Evolutionary conservation across 1,284 basidiomycete genomes (phyloP).

Genomic region (Moniliophthora roreri): DNA sequence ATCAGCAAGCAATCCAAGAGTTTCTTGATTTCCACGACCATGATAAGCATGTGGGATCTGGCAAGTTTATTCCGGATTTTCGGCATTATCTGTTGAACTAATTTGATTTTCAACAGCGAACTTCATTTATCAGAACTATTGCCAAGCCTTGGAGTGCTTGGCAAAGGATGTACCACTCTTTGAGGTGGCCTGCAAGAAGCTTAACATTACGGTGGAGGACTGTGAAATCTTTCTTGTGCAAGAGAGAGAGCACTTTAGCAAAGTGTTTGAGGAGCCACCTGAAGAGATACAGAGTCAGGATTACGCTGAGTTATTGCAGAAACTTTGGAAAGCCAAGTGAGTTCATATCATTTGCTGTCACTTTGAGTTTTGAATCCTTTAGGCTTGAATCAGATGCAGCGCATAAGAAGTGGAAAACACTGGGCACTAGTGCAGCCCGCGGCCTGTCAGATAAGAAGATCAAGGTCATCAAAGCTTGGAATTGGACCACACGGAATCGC

Average conservation of each 20-base stretch:
- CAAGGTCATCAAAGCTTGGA: too few species aligned
- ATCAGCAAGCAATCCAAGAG: slow-evolving; percentile 22
- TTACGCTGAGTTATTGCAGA: slow-evolving; percentile 20
- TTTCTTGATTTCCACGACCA: slow-evolving; percentile 19
- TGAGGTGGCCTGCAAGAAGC: not conserved
- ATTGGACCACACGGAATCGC: too few species aligned
- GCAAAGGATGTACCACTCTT: slow-evolving; percentile 5
- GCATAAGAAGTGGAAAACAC: too few species aligned
- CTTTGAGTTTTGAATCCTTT: not conserved
- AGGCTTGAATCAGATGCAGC: too few species aligned
- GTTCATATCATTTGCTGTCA: slow-evolving; percentile 5
- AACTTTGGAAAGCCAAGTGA: slow-evolving; percentile 12
- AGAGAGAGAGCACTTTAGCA: slow-evolving; percentile 20
- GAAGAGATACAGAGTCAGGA: slow-evolving; percentile 8
- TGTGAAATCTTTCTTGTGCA: slow-evolving; percentile 20
- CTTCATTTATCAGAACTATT: slow-evolving; percentile 17
- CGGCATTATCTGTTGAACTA: not conserved
- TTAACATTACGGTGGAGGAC: slow-evolving; percentile 12
- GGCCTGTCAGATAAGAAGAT: too few species aligned
- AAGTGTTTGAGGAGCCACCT: slow-evolving; percentile 13
- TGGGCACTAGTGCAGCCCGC: too few species aligned
- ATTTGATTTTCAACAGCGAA: not conserved
- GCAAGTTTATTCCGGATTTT: not conserved
- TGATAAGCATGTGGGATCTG: slow-evolving; percentile 20
- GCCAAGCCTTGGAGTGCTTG: slow-evolving; percentile 22